Evolutionary conservation across 345 rosid species (phyloP), one percentile per base, ranked within the genome.

Genomic region (Lagerstroemia speciosa): DNA sequence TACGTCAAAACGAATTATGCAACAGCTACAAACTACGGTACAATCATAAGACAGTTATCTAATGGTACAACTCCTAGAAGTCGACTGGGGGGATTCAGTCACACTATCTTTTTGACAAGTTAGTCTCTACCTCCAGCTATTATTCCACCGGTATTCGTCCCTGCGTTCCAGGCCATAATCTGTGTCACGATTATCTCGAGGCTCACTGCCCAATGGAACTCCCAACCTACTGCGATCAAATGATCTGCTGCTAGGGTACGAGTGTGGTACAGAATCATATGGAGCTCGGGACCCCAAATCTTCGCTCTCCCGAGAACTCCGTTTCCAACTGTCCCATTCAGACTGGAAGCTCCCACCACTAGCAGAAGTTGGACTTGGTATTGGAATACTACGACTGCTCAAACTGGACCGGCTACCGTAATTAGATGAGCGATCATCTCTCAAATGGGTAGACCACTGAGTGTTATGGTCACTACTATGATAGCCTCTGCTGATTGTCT

Each of bases 391-490:
- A 10, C 63, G 63, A 11, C 32, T 58, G 63, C 34, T 14, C 19
- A 58, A n/a, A 11, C 16, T 58, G 63, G 63, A 48, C 55, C n/a
- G 8, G 24, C 55, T 8, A 4, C 55, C 55, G 24, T 48, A 48
- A 48, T 48, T 85, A 8, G 85, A 89, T 67, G 86, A 89, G 7
- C 82, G 85, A 61, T 80, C 91, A 9, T 83, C 86, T 69, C 78
- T 75, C 46, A 64, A 69, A 69, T 85, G 79, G 45, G 76, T 67
- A 57, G 73, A 78, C 79, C 67, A 67, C 70, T 85, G 77, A 70
- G 33, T 27, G 63, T 5, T 58, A 27, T 57, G 62, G 34, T 58
- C 63, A 24, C 60, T 53, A 27, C 20, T 15, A 20, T 57, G 73
- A 71, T 74, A 68, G 70, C 76, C 72, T 65, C 74, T 76, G 77